Evolutionary conservation across 352 stramenopile species (phyloP), one percentile per base, ranked within the genome.

Genomic region (Pythium periplocum): DNA sequence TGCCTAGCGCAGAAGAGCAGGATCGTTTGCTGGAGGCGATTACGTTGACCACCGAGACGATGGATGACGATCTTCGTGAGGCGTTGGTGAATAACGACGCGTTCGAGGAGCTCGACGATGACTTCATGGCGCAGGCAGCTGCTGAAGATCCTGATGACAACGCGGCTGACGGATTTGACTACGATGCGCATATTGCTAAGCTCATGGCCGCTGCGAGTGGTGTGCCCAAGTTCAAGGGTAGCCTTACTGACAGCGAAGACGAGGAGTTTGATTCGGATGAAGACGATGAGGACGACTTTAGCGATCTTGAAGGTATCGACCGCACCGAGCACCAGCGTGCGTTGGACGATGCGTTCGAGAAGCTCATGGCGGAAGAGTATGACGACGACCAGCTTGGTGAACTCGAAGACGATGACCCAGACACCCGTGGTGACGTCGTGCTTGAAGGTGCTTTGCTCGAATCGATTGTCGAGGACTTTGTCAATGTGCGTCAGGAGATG

Each of bases 151-250:
- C 45, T 1, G 73, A 87, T 3, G 65, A 61, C 11, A 59, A 46
- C 35, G 60, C 31, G 0, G 33, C 32, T 3, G 84, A 86, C 45
- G 86, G 74, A 6, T 97, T 97, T 62, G 90, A 97, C 60, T 97
- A 97, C 62, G 90, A 98, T 45, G 86, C 86, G 17, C 91, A 98
- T 58, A 96, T 97, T 58, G 88, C 86, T 36, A 93, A 89, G 59
- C 75, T 98, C 30, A 96, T 98, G 83, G 86, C 85, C 7, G 78
- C 86, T 4, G 86, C 86, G 1, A 90, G 80, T 33, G 82, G 83
- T 46, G 67, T 91, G 4, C 78, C 78, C 30, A 78, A 87, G 55
- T 78, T 66, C 57, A 68, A 68, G n/a, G 82, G 78, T 6, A 69
- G 88, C 35, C 53, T 93, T 11, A 84, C 71, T 6, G 80, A 90